phyloP scores from a whole-genome alignment of 2,329 filamentous ascomycete genomes.

The Emmonsiellopsis sp. region DNA sequence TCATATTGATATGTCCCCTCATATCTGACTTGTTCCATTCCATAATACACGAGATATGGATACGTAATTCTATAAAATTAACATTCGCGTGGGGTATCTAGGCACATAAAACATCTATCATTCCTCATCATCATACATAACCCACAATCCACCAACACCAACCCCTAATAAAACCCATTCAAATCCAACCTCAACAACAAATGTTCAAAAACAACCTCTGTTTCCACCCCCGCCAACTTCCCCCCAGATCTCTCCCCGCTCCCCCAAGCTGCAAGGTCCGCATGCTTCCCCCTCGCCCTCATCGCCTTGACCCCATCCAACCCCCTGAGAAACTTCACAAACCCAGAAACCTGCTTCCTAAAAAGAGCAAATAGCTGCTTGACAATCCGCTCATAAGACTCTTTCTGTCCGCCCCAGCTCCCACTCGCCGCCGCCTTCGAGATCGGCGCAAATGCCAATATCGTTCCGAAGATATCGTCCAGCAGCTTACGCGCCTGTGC shows the following conservation, averaged over 20 bases:
- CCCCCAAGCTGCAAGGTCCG: slow-evolving; percentile 16
- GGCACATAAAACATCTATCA: too few species aligned
- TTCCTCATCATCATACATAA: not conserved
- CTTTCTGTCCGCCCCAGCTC: not conserved
- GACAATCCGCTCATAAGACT: slow-evolving; percentile 16
- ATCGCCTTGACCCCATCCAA: slow-evolving; percentile 55
- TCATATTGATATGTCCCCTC: too few species aligned
- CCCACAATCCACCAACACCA: not conserved
- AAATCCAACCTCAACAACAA: slow-evolving; percentile 63
- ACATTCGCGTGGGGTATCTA: too few species aligned
- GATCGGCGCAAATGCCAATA: slow-evolving; percentile 58
- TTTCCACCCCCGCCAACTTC: slow-evolving; percentile 23
- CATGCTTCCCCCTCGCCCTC: slow-evolving; percentile 22
- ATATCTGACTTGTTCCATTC: too few species aligned
- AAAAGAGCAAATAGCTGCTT: slow-evolving; percentile 55
- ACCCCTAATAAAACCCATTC: slow-evolving; percentile 52
- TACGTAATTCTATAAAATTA: too few species aligned
- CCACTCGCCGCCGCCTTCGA: slow-evolving; percentile 17
- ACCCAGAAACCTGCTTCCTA: slow-evolving; percentile 62
- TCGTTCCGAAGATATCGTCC: slow-evolving; percentile 63
- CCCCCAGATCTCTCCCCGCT: slow-evolving; percentile 11
- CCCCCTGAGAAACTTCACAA: slow-evolving; percentile 62
- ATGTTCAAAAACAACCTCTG: slow-evolving; percentile 56
- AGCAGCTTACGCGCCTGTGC: slow-evolving; percentile 62
- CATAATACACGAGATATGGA: too few species aligned